phyloP scores from a whole-genome alignment of 2,329 filamentous ascomycete genomes.

The Ophiostoma quercus region DNA sequence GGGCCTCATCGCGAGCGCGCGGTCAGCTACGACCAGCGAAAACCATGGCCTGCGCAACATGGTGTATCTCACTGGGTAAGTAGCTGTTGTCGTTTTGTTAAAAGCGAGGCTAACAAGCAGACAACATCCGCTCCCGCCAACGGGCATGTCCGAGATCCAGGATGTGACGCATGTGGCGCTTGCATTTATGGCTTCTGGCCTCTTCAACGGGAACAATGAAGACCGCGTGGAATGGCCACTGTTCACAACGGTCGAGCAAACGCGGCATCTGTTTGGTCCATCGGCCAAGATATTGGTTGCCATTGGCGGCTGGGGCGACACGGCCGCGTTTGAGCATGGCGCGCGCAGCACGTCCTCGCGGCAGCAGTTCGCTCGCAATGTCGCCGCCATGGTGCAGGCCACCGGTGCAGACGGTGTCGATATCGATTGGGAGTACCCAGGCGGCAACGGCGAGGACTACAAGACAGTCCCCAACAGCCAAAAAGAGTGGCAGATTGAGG shows the following conservation, averaged over 20 bases:
- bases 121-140: constrained; percentile 44
- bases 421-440: constrained; percentile 61
- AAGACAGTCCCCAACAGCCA: constrained; percentile 54
- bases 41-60: constrained; percentile 32
- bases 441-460: constrained; percentile 66
- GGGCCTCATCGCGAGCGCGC: constrained; percentile 7
- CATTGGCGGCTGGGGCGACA: constrained; percentile 71
- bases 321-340: constrained; percentile 55
- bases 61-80: constrained; percentile 49
- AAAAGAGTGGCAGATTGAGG: constrained; percentile 55
- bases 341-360: constrained; percentile 49
- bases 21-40: not conserved
- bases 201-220: constrained; percentile 44
- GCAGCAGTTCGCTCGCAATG: constrained; percentile 57
- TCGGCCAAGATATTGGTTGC: constrained; percentile 63
- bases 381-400: constrained; percentile 55
- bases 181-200: constrained; percentile 51
- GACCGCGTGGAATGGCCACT: constrained; percentile 43
- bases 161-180: constrained; percentile 54
- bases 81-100: too few relatives aligned
- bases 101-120: constrained; percentile 31
- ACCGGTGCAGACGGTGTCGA: constrained; percentile 62
- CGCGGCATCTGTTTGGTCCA: constrained; percentile 44
- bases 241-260: constrained; percentile 47
- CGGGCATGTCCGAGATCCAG: constrained; percentile 33